Percentiles rank a stretch among this genome's conserved stretches.
These are phyloP conservation scores for Podila epicladia DNA, from an alignment of 192 early-diverging fungal species.

Conservation along the genomic window DNA sequence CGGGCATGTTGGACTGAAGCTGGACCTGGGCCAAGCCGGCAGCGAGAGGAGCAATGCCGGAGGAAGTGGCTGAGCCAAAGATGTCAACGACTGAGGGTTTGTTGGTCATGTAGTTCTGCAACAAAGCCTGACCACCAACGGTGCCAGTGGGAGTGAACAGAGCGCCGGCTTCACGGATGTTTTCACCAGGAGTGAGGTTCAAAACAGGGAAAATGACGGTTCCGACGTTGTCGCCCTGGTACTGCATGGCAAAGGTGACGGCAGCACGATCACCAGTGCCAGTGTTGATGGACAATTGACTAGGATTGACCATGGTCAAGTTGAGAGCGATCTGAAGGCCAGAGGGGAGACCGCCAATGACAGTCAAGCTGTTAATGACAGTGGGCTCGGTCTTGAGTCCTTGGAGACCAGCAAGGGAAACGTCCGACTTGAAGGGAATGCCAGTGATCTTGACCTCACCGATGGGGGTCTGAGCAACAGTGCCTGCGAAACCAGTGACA, in stretches of 20 bases:
- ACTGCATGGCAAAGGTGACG: constrained; percentile 58
- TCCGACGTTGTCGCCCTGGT: constrained; percentile 56
- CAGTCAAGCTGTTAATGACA: constrained; percentile 62
- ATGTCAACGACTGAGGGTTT: constrained; percentile 52
- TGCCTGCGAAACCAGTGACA: constrained; percentile 59
- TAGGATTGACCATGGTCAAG: constrained; percentile 58
- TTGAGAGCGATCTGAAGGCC: constrained; percentile 57
- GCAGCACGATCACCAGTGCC: constrained; percentile 61
- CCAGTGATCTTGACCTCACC: constrained; percentile 61
- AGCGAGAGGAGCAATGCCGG: constrained; percentile 56
- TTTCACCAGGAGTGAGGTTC: constrained; percentile 57
- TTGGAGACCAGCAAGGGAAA: constrained; percentile 62
- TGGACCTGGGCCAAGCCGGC: constrained; percentile 53
- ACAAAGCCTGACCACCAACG: constrained; percentile 53
- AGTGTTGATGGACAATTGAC: constrained; percentile 55
- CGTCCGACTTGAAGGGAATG: constrained; percentile 64
- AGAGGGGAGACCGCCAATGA: constrained; percentile 55
- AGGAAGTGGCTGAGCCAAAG: constrained; percentile 55
- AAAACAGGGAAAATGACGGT: constrained; percentile 55
- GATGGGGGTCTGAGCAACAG: constrained; percentile 62
- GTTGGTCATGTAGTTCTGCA: constrained; percentile 62
- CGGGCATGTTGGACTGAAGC: constrained; percentile 59
- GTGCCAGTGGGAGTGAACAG: constrained; percentile 59
- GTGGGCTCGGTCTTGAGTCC: constrained; percentile 62
- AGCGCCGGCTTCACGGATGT: constrained; percentile 50